Evolutionary conservation across 2,329 filamentous ascomycete genomes (phyloP), one percentile per base, ranked within the genome.

Genomic region (Exophiala spinifera): DNA sequence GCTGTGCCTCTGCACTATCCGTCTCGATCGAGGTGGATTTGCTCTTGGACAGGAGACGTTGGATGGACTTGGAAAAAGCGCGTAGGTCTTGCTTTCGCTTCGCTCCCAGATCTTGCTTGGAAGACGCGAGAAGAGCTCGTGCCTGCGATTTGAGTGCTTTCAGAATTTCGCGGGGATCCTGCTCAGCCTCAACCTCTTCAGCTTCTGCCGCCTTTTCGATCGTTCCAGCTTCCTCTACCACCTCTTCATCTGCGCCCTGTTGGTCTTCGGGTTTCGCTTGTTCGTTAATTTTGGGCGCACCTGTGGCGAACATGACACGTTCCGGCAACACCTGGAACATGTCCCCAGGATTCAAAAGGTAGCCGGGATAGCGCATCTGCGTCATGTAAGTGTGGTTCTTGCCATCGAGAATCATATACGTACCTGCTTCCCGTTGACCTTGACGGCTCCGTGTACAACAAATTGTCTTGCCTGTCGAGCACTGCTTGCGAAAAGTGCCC

Each of bases 261-360:
- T 67, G 47, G 49, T 51, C 46, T 28, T 67, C 61, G 45, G 66
- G 64, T 51, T 58, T 65, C 43, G 69, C 66, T 33, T 63, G 66
- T 15, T 61, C 64, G 44, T 62, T 58, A 40, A 69, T 60, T 63
- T 91, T 94, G 46, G 82, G 81, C 21, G 81, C 79, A 55, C 94
- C 94, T 1, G 91, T 96, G 31, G 89, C 92, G 66, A 82, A 91
- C 72, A 99, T 80, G 53, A 99, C 94, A 64, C 86, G 84, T 36
- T 96, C 89, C 33, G 88, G 80, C 17, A 96, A 88, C 65, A 99
- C 92, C 70, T 95, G 90, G 79, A 99, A 99, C 84, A 99, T 89
- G 70, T 99, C 94, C 63, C 94, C 94, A 2, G 94, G 95, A 72
- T 99, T 99, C 36, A 99, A 82, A 61, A 91, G 85, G 72, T 99